Conservation (phyloP, 2,329 filamentous ascomycete species). For the Epichloe coenophiala region DNA sequence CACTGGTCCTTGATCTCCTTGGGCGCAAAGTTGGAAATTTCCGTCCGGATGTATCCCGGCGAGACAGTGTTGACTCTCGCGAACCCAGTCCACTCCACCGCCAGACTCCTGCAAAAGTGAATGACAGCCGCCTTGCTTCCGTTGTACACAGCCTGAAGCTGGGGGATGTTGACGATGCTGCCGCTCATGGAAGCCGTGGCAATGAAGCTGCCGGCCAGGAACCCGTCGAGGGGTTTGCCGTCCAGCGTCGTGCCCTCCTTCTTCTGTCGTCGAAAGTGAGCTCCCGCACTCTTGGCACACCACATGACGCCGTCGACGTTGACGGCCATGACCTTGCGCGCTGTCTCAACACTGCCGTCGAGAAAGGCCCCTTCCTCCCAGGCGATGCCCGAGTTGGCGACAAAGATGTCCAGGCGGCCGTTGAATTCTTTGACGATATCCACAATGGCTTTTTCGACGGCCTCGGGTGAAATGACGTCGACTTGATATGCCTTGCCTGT, state of each 20-base stretch:
- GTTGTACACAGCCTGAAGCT: conserved; percentile 62
- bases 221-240: conserved; percentile 47
- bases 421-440: conserved; percentile 52
- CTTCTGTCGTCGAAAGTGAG: conserved; percentile 58
- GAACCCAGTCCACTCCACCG: conserved; percentile 66
- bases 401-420: conserved; percentile 46
- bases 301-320: conserved; percentile 70
- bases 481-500: conserved; percentile 35
- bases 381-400: too few species aligned
- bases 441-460: conserved; percentile 36
- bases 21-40: conserved; percentile 53
- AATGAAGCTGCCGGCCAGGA: conserved; percentile 56
- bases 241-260: conserved; percentile 48
- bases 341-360: conserved; percentile 49
- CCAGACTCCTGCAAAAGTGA: conserved; percentile 51
- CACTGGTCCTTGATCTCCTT: conserved; percentile 57
- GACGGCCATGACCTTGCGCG: conserved; percentile 53
- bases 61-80: conserved; percentile 60
- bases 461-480: conserved; percentile 40
- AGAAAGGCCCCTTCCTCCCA: conserved; percentile 49
- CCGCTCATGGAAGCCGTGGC: conserved; percentile 69
- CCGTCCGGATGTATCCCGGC: conserved; percentile 64
- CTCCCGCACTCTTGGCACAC: conserved; percentile 56
- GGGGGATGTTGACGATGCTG: conserved; percentile 62
- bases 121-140: conserved; percentile 54